Evolutionary conservation across 2,329 filamentous ascomycete species (phyloP), one percentile per base, ranked within the genome.

Genomic region (Arthrinium puccinioides): DNA sequence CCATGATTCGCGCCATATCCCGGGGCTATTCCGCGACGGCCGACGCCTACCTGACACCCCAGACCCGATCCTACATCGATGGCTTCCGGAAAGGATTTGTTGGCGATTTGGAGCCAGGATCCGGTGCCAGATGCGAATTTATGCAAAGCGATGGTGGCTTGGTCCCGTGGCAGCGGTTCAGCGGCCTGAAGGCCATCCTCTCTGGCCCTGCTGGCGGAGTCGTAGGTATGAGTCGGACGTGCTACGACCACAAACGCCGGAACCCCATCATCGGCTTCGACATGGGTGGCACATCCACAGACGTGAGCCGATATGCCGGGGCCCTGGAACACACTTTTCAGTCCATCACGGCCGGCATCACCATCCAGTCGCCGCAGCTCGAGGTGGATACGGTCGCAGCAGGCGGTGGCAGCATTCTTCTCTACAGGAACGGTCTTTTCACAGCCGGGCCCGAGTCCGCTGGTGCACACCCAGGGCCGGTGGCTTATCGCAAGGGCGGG

Each of bases 321-420:
- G 53, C 54, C 2, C 61, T 61, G 21, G 63, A 64, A 20, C 62
- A 67, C 32, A 54, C 46, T 3, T 45, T 45, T n/a, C 46, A 51
- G 24, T 44, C 48, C 3, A 45, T 43, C 9, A 51, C 43, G 0
- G 84, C 85, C 0, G 85, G 84, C 10, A 78, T 89, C 2, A 82
- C 82, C 2, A 86, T 89, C 9, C 84, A 88, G 44, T 82, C 79
- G 1, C 84, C 85, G 0, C 84, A 89, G 52, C 70, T 89, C 2
- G 84, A 89, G 48, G 88, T 90, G 54, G 86, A 87, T 54, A 90
- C 85, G 2, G 83, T 88, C 5, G 84, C 84, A 18, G 82, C 84
- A 6, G 37, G 84, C 14, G 84, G 84, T 42, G 81, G 82, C n/a
- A 82, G 76, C 1, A 67, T 78, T 13, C 63, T 88, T 0, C 81